Percentiles rank a stretch among this genome's conserved stretches.
Evolutionary conservation across 305 asterid genomes (phyloP).

Genomic region (Solanum chacoense): DNA sequence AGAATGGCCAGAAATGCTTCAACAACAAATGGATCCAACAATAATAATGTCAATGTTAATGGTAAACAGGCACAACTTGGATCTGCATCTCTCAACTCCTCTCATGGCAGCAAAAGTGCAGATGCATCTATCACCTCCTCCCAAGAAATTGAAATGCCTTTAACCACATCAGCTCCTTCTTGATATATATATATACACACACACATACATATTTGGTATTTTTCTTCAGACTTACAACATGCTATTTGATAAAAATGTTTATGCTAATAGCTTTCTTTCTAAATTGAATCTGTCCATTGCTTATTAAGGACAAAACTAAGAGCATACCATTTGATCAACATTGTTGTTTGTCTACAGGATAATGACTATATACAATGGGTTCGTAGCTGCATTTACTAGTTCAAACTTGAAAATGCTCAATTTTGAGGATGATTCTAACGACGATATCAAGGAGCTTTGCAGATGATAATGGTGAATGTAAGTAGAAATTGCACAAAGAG

Average conservation of each 20-base stretch:
- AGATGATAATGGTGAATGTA: neutral
- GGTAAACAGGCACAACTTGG: constrained; percentile 14
- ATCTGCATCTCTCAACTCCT: constrained; percentile 3
- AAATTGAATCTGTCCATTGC: neutral
- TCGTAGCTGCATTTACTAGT: neutral
- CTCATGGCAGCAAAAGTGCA: neutral
- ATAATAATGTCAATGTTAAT: neutral
- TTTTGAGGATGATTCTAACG: neutral
- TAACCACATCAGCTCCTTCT: constrained; percentile 11
- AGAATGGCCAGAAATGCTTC: neutral
- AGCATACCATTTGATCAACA: neutral
- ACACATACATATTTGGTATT: neutral
- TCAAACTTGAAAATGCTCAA: neutral
- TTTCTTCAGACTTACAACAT: neutral
- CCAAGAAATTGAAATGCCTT: constrained; percentile 19
- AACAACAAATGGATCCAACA: neutral
- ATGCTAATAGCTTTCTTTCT: neutral
- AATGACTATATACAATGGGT: neutral
- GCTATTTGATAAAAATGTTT: neutral
- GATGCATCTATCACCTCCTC: constrained; percentile 12
- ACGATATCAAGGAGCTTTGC: neutral
- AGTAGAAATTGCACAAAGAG: neutral
- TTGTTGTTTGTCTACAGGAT: neutral
- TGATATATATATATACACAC: neutral
- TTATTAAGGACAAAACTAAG: neutral